These are phyloP conservation scores for Penicillium tannophilum DNA, from an alignment of 495 filamentous ascomycete genomes.

Conservation along the genomic window DNA sequence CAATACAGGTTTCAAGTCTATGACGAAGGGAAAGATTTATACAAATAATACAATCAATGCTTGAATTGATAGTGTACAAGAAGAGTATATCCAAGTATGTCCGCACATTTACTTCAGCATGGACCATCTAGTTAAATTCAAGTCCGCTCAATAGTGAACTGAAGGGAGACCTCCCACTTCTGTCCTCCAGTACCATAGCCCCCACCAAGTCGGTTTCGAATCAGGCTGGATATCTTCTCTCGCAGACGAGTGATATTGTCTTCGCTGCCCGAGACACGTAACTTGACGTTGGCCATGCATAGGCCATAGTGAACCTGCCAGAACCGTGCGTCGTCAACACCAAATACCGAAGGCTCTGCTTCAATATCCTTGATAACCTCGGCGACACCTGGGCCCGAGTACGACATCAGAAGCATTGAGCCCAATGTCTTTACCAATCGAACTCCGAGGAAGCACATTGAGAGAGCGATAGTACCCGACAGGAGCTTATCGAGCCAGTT, in stretches of 20 bases:
- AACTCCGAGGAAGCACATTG: slow-evolving; percentile 84
- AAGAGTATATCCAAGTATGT: slow-evolving; percentile 8
- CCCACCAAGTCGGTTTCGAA: slow-evolving; percentile 84
- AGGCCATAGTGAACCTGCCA: slow-evolving; percentile 99
- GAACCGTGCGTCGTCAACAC: slow-evolving; percentile 86
- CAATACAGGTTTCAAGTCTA: background rate
- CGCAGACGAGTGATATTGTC: slow-evolving; percentile 68
- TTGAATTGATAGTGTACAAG: slow-evolving; percentile 15
- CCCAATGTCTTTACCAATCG: slow-evolving; percentile 83
- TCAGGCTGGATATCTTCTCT: slow-evolving; percentile 71
- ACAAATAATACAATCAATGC: background rate
- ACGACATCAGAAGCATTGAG: slow-evolving; percentile 93
- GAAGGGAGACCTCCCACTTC: slow-evolving; percentile 80
- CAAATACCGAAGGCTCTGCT: slow-evolving; percentile 70
- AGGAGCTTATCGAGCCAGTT: slow-evolving; percentile 80
- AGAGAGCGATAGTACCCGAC: slow-evolving; percentile 73
- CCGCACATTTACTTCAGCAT: slow-evolving; percentile 3
- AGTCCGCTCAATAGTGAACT: slow-evolving; percentile 45
- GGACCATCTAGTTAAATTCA: slow-evolving; percentile 17
- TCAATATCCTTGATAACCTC: slow-evolving; percentile 84
- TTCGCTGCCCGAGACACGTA: slow-evolving; percentile 68
- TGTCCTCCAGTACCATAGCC: slow-evolving; percentile 81
- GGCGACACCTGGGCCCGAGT: slow-evolving; percentile 65
- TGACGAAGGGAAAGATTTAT: background rate
- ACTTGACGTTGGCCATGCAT: slow-evolving; percentile 90